phyloP scores from a whole-genome alignment of 441 rosid species.

The Erysimum cheiri region DNA sequence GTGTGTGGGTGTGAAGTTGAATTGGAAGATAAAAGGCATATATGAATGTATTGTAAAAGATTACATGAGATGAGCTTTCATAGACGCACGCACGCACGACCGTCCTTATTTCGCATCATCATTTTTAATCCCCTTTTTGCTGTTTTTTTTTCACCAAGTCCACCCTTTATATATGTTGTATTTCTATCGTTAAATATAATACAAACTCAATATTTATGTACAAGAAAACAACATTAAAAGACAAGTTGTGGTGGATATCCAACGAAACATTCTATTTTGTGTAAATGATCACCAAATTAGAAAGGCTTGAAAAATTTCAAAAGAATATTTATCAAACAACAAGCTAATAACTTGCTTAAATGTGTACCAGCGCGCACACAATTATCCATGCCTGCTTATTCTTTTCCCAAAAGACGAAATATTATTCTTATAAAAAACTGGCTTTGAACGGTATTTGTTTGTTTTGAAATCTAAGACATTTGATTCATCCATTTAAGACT shows the following conservation, averaged over 20 bases:
- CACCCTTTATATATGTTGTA: constrained; percentile 10
- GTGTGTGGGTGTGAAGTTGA: background rate
- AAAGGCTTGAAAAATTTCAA: background rate
- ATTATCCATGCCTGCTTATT: constrained; percentile 2
- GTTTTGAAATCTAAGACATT: background rate
- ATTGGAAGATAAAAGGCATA: background rate
- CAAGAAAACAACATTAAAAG: background rate
- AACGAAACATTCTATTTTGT: background rate
- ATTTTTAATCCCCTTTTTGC: background rate
- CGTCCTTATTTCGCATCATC: constrained; percentile 28
- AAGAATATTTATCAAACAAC: too few relatives aligned
- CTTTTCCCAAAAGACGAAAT: background rate
- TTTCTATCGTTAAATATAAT: background rate
- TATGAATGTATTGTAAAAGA: background rate
- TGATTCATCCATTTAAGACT: background rate
- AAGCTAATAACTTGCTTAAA: background rate
- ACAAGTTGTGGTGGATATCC: background rate
- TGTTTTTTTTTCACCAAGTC: constrained; percentile 4
- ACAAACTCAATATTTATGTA: background rate
- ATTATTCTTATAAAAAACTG: background rate
- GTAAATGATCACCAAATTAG: background rate
- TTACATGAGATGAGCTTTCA: constrained; percentile 39
- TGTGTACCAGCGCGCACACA: background rate
- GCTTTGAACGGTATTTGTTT: background rate
- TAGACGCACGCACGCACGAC: constrained; percentile 45